phyloP scores from a whole-genome alignment of 129 eudicot species.

The Silybum marianum region DNA sequence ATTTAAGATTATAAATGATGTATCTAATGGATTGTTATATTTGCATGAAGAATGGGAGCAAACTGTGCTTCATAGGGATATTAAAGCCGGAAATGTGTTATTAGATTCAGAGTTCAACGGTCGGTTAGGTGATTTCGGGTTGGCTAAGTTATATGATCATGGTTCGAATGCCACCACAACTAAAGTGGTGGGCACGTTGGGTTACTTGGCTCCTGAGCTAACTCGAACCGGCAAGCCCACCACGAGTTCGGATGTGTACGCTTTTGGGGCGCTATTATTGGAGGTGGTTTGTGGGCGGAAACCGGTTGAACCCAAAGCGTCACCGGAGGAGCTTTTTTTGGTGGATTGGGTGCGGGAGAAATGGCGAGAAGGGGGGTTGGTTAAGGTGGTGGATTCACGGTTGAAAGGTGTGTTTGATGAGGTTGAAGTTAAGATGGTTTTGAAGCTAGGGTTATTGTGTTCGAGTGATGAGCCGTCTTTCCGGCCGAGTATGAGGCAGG shows the following conservation, averaged over 20 bases:
- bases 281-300: conserved; percentile 65
- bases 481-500: conserved; percentile 49
- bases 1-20: conserved; percentile 51
- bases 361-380: conserved; percentile 41
- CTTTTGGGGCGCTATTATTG: conserved; percentile 56
- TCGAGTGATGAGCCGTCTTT: conserved; percentile 33
- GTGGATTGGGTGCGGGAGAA: conserved; percentile 50
- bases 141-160: conserved; percentile 71
- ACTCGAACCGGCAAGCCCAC: conserved; percentile 59
- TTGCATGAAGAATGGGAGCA: conserved; percentile 68
- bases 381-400: conserved; percentile 41
- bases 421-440: conserved; percentile 44
- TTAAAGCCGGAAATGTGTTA: conserved; percentile 56
- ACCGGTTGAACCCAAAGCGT: conserved; percentile 36
- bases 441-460: conserved; percentile 61
- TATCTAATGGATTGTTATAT: conserved; percentile 49
- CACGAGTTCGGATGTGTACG: conserved; percentile 55
- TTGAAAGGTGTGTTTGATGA: conserved; percentile 31
- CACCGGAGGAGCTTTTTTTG: conserved; percentile 33
- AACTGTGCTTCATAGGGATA: conserved; percentile 59
- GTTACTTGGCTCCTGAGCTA: conserved; percentile 66
- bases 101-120: conserved; percentile 50
- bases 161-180: conserved; percentile 47
- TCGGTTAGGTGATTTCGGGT: conserved; percentile 61
- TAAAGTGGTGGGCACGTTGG: conserved; percentile 58